Conservation (phyloP, 257 asterid genomes). For the Capsicum rhomboideum region DNA sequence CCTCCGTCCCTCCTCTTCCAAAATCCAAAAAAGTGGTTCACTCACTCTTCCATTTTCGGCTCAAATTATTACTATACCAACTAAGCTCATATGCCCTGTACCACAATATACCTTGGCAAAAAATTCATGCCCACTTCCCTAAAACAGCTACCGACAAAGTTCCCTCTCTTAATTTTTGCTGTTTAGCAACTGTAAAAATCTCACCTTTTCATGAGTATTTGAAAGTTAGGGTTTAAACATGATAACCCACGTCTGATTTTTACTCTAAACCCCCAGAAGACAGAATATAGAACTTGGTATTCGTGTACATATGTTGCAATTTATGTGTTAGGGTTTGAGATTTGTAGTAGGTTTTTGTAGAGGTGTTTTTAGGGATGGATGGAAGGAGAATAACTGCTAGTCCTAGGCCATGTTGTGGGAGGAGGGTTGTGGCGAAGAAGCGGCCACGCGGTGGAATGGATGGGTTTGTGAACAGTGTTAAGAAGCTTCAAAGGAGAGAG, state of each 20-base stretch:
- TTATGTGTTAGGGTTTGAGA: background rate
- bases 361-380: constrained; percentile 1
- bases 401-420: constrained; percentile 5
- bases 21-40: background rate
- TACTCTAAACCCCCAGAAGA: background rate
- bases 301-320: background rate
- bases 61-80: background rate
- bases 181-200: background rate
- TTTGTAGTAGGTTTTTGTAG: background rate
- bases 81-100: background rate
- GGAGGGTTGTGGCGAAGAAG: constrained; percentile 18
- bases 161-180: background rate
- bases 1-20: background rate
- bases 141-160: background rate
- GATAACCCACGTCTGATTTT: background rate
- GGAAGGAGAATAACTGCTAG: constrained; percentile 14
- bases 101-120: background rate
- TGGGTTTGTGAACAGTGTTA: constrained; percentile 69
- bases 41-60: background rate
- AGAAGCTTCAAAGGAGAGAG: constrained; percentile 93
- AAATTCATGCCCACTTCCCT: background rate
- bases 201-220: background rate
- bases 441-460: constrained; percentile 4
- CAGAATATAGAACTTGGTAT: background rate
- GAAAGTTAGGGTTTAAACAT: background rate